Conservation (phyloP, 2,329 filamentous ascomycete species). For the Rhytidhysteron rufulum region DNA sequence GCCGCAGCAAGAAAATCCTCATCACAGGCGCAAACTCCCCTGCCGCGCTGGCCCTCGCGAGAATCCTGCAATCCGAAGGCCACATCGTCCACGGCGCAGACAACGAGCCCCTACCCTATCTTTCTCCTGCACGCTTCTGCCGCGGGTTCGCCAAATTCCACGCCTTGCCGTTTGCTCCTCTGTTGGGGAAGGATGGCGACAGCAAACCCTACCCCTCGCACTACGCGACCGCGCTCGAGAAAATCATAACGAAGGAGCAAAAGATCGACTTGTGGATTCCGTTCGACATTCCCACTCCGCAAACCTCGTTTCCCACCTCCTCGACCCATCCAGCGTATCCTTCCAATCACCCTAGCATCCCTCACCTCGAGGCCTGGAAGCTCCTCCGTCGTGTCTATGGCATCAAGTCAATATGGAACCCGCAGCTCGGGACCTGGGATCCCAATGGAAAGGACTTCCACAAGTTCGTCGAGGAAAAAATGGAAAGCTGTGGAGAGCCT, state of each 20-base stretch:
- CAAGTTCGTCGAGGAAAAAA: no score
- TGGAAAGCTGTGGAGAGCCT: background rate
- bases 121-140: slow-evolving; percentile 1
- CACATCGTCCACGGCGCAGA: slow-evolving; percentile 1
- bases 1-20: background rate
- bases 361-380: background rate
- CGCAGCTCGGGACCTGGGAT: background rate
- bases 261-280: background rate
- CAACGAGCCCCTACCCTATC: slow-evolving; percentile 1
- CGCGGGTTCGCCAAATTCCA: no score
- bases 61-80: slow-evolving; percentile 1
- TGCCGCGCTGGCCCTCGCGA: slow-evolving; percentile 1
- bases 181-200: background rate
- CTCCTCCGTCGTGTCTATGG: background rate
- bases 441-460: no score
- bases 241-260: background rate
- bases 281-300: background rate
- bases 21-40: slow-evolving; percentile 1
- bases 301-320: background rate
- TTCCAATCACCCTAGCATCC: background rate
- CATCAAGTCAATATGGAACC: background rate
- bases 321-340: background rate
- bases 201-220: slow-evolving; percentile 1
- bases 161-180: no score
- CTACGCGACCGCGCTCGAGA: background rate